Evolutionary conservation across 805 yeast species (phyloP), one percentile per base, ranked within the genome.

Genomic region (Saccharomyces kudriavzevii): DNA sequence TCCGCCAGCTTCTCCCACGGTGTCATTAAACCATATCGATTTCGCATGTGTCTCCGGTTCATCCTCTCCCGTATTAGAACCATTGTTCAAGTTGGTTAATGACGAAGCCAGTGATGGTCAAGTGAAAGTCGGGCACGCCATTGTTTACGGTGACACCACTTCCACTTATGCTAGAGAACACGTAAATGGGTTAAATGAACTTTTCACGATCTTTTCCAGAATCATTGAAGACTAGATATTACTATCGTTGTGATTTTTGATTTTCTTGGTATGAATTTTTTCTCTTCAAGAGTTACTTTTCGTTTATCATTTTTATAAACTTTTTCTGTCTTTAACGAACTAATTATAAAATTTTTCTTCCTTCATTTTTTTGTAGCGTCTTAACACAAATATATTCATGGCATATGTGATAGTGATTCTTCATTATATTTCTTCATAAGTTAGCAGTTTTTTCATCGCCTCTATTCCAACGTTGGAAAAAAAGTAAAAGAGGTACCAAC

Each of bases 161-260:
- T 74, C 77, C 27, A 80, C 85, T 0, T 77, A 78, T 49, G 92
- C 94, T 1, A 78, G 74, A 28, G 84, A 78, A 53, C 82, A 81
- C 48, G 80, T 85, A 26, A 76, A 77, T 55, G 94, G 94, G 60
- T 77, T 83, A 57, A 87, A 86, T 62, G 89, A 85, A 60, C 71
- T 87, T 48, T 76, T 86, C 60, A 74, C 77, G 20, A 71, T 86
- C 35, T 70, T 86, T n/a, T 35, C 43, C 8, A 35, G 43, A 35
- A 35, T 35, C 43, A 35, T 35, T 3, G 43, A 35, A 29, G 55
- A 56, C 27, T 45, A 40, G 24, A 31, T 57, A 45, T n/a, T 47
- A 51, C 13, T 47, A 30, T n/a, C 52, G 51, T 29, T 49, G 1
- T n/a, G 17, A 35, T 17, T n/a, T 35, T 35, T n/a, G 17, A 14